Evolutionary conservation across 306 rosid genomes (phyloP), one percentile per base, ranked within the genome.

Genomic region (Alnus rubra): DNA sequence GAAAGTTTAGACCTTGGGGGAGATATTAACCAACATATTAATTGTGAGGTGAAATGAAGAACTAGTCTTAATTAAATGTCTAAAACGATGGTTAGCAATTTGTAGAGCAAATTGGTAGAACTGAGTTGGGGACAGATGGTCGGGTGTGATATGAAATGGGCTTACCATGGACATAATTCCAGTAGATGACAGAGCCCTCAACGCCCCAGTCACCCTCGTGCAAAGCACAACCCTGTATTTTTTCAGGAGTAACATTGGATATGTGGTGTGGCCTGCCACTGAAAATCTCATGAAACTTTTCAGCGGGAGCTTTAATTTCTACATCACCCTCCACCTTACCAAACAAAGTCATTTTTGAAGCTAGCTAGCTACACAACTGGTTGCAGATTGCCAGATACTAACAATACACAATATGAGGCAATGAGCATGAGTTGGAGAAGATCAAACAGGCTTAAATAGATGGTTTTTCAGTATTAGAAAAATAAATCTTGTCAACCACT

Each of bases 111-210:
- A 33, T 33, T 33, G 37, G 1, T 33, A 33, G 37, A 33, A 33
- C 2, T 2, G 37, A 0, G 2, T 1, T 33, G 37, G 37, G 37
- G 2, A 33, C 2, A 33, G 2, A 33, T 33, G 49, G 49, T 4
- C 49, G 5, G 4, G 8, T 9, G 7, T 5, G 7, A 45, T 45
- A 4, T 1, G 49, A 65, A 45, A 35, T 37, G 13, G n/a, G 5
- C 18, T 58, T 76, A 72, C 85, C 78, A 47, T 82, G 81, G 71
- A 77, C 47, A 51, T 73, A 77, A 35, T 82, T 68, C 71, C 79
- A 82, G 48, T 4, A 77, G 65, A 73, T 7, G n/a, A 82, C 35
- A 16, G 79, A 44, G 14, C 82, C 76, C 58, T 64, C 76, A 11
- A 39, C 37, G 15, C 79, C 82, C 82, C 56, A 82, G 9, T 77